Evolutionary conservation across 805 yeast genomes (phyloP), one percentile per base, ranked within the genome.

Genomic region (Ogataea pini): DNA sequence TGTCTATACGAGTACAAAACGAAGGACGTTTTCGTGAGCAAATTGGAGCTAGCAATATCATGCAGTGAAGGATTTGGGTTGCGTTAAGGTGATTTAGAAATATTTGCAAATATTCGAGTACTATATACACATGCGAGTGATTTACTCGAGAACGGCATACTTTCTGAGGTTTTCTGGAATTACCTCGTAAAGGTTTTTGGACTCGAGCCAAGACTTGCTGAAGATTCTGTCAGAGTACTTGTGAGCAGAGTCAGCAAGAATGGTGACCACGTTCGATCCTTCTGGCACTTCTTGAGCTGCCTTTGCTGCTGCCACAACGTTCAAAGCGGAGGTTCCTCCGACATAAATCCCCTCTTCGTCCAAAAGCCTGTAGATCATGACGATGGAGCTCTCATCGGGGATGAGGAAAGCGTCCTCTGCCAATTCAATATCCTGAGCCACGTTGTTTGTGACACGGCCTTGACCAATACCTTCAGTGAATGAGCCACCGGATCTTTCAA

Each of bases 381-480:
- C 82, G 57, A 91, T 89, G 12, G 94, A 78, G 53, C 84, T 86
- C 48, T 77, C 85, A 69, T 91, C 97, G 1, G 90, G 80, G 44
- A 91, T 80, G 55, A 79, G 77, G 42, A 87, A 68, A 1, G 97
- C 95, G 57, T 85, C 96, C 63, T 91, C 97, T 31, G 89, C 75
- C 27, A 83, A 65, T 7, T 76, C 84, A 24, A 89, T 71, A 53
- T 89, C 96, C 37, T 81, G 86, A 14, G 73, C 74, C 67, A 91
- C 75, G 67, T 91, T 91, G 54, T 79, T 85, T 5, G 97, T 91
- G 59, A 91, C 85, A 59, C 97, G 78, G 40, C 96, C 96, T 70
- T 91, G 97, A 24, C 97, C 97, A 70, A 91, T 89, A 27, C 97
- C 97, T 71, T 91, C 97, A 24, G 97, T 91, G 67, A 91, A 89